Evolutionary conservation across 2,329 filamentous ascomycete genomes (phyloP).

Genomic region (Trichoderma sp.): DNA sequence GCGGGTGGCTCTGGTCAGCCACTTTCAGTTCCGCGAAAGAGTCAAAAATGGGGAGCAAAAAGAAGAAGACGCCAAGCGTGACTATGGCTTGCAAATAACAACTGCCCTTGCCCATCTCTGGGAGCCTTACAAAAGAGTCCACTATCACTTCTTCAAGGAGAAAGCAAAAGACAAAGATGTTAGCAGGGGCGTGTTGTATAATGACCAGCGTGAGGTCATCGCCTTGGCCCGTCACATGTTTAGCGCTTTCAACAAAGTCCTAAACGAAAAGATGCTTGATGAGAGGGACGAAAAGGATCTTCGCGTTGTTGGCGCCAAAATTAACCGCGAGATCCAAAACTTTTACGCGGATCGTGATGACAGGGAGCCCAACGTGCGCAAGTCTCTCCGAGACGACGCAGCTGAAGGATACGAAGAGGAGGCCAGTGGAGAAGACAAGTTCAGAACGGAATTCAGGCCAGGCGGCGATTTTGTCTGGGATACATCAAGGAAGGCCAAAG

Average conservation of each 20-base stretch:
- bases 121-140: conserved; percentile 43
- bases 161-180: conserved; percentile 25
- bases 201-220: conserved; percentile 41
- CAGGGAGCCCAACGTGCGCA: conserved; percentile 33
- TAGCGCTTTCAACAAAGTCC: conserved; percentile 43
- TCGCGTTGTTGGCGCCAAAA: conserved; percentile 32
- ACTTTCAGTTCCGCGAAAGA: conserved; percentile 37
- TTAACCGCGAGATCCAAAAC: conserved; percentile 37
- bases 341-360: conserved; percentile 37
- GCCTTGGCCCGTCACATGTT: conserved; percentile 46
- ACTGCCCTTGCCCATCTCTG: conserved; percentile 50
- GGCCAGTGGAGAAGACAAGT: conserved; percentile 17
- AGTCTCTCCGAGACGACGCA: conserved; percentile 14
- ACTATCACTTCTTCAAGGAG: conserved; percentile 36
- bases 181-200: conserved; percentile 28
- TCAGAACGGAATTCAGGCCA: conserved; percentile 14
- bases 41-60: conserved; percentile 31
- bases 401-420: conserved; percentile 24
- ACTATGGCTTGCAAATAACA: conserved; percentile 50
- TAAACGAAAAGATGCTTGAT: conserved; percentile 40
- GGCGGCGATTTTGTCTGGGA: conserved; percentile 34
- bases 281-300: conserved; percentile 34
- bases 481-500: conserved; percentile 25
- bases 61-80: conserved; percentile 34
- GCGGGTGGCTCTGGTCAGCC: conserved; percentile 49